Conservation (phyloP, 116 monocot species). For the Papilionanthe hybrid region DNA sequence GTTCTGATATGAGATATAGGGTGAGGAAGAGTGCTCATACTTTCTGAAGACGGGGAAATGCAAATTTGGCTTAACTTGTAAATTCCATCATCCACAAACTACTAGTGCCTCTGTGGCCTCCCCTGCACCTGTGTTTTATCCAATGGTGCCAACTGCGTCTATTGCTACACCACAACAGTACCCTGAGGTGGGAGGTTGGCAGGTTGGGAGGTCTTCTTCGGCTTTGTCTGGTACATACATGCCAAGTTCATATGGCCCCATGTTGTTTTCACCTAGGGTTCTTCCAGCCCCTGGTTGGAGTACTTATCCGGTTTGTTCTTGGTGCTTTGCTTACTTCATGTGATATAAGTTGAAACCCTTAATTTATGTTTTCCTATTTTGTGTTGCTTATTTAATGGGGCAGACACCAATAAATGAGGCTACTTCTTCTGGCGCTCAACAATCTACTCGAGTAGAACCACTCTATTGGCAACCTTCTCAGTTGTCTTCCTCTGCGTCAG, state of each 20-base stretch:
- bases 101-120: conserved; percentile 26
- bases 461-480: conserved; percentile 43
- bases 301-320: conserved; percentile 40
- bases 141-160: conserved; percentile 39
- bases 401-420: conserved; percentile 41
- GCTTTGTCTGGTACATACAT: conserved; percentile 36
- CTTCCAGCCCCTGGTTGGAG: conserved; percentile 46
- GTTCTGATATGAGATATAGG: conserved; percentile 38
- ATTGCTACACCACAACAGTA: conserved; percentile 46
- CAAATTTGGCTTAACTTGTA: conserved; percentile 89
- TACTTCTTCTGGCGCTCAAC: conserved; percentile 43
- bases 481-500: conserved; percentile 45
- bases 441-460: conserved; percentile 37
- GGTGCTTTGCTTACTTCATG: neutral
- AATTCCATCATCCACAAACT: conserved; percentile 79
- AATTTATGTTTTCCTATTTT: neutral
- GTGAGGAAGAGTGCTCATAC: conserved; percentile 89
- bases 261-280: conserved; percentile 39
- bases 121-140: conserved; percentile 52
- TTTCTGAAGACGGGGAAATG: conserved; percentile 85
- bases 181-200: conserved; percentile 45
- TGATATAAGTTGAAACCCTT: neutral
- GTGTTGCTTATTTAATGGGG: neutral
- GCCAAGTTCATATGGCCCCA: conserved; percentile 38
- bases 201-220: conserved; percentile 45